Evolutionary conservation across 768 basidiomycete genomes (phyloP), one percentile per base, ranked within the genome.

Genomic region (Rhodotorula taiwanensis): DNA sequence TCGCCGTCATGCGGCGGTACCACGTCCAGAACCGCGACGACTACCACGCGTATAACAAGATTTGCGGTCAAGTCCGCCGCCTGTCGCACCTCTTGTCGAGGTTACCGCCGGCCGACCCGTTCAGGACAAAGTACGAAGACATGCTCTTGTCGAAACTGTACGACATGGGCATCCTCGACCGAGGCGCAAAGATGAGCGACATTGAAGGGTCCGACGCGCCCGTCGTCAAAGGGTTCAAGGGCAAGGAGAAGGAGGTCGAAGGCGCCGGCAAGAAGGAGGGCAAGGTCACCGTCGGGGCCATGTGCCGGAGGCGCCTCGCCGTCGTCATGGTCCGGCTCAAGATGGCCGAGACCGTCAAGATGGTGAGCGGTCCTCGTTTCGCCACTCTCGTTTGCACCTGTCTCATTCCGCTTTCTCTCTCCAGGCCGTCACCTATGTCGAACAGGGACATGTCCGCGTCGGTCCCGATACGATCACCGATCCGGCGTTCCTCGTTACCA

Each of bases 401-500:
- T 25, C 30, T 49, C 5, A 6, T 42, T 23, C 23, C 61, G 16
- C 41, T 25, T 64, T 42, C 34, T 31, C 61, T 33, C 45, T 55
- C n/a, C 73, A 95, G 92, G 95, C 94, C 14, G 89, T 87, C 58
- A 91, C 89, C 73, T 97, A 95, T 75, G 88, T 99, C 71, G 95
- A 99, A 76, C 95, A 98, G 76, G 95, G 95, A 0, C 95, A 99
- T 76, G 85, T 99, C 71, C 86, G 95, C 36, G 90, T 98, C 28
- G 95, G 95, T 27, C 91, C 94, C 36, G 89, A 95, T 73, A 89
- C 90, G 2, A 84, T 97, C 71, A 93, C 88, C 0, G 95, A 99
- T 75, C 95, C 95, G 5, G 95, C 93, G 2, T 95, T 85, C 79
- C 81, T 99, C 55, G 91, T 99, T 62, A 94, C 90, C 44, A 81